phyloP scores from a whole-genome alignment of 495 filamentous ascomycete species.

The Aspergillus sclerotiicarbonarius region DNA sequence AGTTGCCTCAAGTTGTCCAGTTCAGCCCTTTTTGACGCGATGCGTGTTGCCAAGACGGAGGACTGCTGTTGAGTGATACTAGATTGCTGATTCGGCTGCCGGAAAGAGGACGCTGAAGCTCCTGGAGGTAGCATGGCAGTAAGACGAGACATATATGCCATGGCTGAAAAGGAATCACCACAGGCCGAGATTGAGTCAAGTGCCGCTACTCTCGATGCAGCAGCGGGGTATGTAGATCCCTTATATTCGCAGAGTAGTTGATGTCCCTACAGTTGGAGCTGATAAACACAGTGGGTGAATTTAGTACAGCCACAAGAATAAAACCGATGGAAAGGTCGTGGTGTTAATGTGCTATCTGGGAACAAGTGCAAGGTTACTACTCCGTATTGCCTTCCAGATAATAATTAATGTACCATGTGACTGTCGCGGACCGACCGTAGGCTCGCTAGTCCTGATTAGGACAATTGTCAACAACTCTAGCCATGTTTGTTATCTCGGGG shows the following conservation, averaged over 20 bases:
- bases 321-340: no score
- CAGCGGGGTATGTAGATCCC: no score
- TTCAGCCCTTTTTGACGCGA: slow-evolving; percentile 91
- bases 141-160: slow-evolving; percentile 57
- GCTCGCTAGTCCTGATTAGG: slow-evolving; percentile 31
- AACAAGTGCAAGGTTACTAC: no score
- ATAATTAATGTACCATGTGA: neutral
- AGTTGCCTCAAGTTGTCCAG: slow-evolving; percentile 85
- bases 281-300: no score
- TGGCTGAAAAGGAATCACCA: slow-evolving; percentile 18
- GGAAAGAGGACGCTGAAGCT: slow-evolving; percentile 29
- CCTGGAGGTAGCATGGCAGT: slow-evolving; percentile 37
- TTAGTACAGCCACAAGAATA: no score
- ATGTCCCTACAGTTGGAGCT: no score
- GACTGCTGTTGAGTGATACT: slow-evolving; percentile 63
- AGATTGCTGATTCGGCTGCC: slow-evolving; percentile 34
- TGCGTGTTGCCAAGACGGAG: slow-evolving; percentile 75
- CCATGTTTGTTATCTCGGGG: slow-evolving; percentile 16
- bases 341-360: no score
- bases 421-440: slow-evolving; percentile 6
- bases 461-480: slow-evolving; percentile 42
- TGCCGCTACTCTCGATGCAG: no score
- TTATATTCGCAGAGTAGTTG: no score
- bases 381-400: no score
- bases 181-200: no score